Base-by-base conservation (phyloP, 345 rosid species). In the Mallotus nudiflorus region DNA sequence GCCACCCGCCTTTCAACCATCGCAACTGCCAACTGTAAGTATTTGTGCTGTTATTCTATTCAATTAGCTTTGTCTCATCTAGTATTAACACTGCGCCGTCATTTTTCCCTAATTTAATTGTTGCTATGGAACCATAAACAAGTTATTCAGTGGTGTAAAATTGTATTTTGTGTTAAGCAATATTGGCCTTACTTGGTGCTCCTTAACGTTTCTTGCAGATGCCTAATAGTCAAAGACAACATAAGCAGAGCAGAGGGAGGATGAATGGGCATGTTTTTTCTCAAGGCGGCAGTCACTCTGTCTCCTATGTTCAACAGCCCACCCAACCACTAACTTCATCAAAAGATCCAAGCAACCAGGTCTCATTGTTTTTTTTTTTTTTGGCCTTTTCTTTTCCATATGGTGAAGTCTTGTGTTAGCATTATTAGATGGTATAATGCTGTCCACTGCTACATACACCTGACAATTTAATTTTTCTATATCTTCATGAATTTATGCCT, bases 321-420 rank as follows among this genome's bases (percentile, higher is more conserved):
- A 52, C 77, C 70, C 92, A 73, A 53, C 61, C 66, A 5, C 63
- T 60, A 50, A 66, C 72, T 72, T 33, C 85, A 66, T 71, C 78
- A 29, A 87, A 77, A 82, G 95, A 89, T 76, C 68, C 73, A 48
- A 74, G 65, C 71, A 83, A 81, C 74, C 82, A 85, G 88, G 96
- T 90, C 71, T 73, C 35, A 27, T 16, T 57, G 29, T 57, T 31
- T 57, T 2, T 22, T 35, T 67, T 42, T 10, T 28, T 33, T 33
- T 19, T n/a, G n/a, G n/a, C n/a, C n/a, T n/a, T n/a, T n/a, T n/a
- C n/a, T 10, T n/a, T 53, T 71, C 65, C 16, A 42, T 39, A 22
- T n/a, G 39, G 49, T 44, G 31, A 51, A 51, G 44, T 18, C 31
- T 42, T 11, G 10, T 45, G 35, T 24, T 44, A 19, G 56, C 20